These are phyloP conservation scores for Termitomyces sp. DNA, from an alignment of 768 basidiomycete species.

Conservation along the genomic window DNA sequence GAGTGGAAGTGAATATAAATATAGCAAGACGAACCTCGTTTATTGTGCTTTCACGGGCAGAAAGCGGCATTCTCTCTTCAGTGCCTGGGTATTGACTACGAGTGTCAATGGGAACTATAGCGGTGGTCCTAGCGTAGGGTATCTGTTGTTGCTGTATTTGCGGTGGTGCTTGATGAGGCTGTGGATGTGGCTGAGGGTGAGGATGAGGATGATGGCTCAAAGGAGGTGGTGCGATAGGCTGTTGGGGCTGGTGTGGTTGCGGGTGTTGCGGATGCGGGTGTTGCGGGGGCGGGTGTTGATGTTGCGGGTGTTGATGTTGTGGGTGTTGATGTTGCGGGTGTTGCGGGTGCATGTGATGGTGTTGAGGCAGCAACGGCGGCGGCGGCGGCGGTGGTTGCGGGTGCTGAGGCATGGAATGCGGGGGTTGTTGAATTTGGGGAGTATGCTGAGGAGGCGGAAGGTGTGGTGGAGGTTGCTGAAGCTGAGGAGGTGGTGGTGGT, in stretches of 20 bases:
- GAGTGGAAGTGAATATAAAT: not conserved
- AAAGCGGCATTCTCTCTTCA: conserved; percentile 30
- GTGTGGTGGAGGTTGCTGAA: conserved; percentile 15
- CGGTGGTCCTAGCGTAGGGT: conserved; percentile 32
- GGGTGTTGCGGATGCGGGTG: conserved; percentile 7
- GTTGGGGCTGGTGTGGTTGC: conserved; percentile 12
- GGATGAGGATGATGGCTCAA: conserved; percentile 9
- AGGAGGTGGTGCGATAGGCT: conserved; percentile 9
- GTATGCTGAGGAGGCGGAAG: conserved; percentile 12
- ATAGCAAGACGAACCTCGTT: conserved; percentile 40
- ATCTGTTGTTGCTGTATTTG: conserved; percentile 22
- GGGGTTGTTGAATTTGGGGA: conserved; percentile 14
- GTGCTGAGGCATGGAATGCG: conserved; percentile 19
- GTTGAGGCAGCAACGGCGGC: conserved; percentile 5
- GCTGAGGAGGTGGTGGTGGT: conserved; percentile 11
- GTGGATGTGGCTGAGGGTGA: conserved; percentile 8
- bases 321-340: conserved; percentile 18
- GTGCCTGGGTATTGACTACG: conserved; percentile 26
- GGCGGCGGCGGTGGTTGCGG: conserved; percentile 17
- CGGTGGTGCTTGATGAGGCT: conserved; percentile 12
- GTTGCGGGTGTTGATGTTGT: conserved; percentile 12
- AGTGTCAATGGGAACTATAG: conserved; percentile 39
- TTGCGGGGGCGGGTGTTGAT: not conserved
- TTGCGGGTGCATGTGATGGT: conserved; percentile 12
- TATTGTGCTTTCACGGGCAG: conserved; percentile 32